Evolutionary conservation across 768 basidiomycete species (phyloP).

Genomic region (Neoboletus magnificus): DNA sequence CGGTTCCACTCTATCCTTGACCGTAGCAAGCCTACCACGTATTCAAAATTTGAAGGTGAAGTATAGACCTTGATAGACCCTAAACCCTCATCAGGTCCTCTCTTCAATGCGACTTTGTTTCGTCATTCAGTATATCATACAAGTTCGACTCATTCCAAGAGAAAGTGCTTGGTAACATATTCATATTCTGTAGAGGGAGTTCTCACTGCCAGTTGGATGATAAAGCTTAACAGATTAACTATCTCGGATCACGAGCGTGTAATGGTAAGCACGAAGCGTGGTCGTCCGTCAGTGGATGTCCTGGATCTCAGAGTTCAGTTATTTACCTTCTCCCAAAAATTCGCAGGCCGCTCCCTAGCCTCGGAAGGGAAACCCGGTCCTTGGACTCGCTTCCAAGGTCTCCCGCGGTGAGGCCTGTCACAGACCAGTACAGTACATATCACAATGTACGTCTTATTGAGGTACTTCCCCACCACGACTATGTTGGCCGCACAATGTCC

Average conservation of each 20-base stretch:
- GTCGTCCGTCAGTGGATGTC: background rate
- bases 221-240: background rate
- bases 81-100: too few species aligned
- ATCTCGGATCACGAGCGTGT: background rate
- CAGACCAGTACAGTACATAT: background rate
- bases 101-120: too few species aligned
- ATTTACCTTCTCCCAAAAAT: background rate
- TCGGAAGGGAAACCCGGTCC: background rate
- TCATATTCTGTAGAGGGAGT: background rate
- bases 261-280: background rate
- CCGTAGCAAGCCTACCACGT: too few species aligned
- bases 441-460: background rate
- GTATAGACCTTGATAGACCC: too few species aligned
- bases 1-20: too few species aligned
- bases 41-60: too few species aligned
- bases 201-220: background rate
- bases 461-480: background rate
- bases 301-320: background rate
- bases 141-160: background rate
- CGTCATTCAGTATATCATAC: background rate
- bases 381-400: background rate
- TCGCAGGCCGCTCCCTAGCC: too few species aligned
- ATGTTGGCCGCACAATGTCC: background rate
- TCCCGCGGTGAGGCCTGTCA: background rate
- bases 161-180: background rate